These are phyloP conservation scores for Paecilomyces fulvus DNA, from an alignment of 2,329 filamentous ascomycete genomes.

Conservation along the genomic window DNA sequence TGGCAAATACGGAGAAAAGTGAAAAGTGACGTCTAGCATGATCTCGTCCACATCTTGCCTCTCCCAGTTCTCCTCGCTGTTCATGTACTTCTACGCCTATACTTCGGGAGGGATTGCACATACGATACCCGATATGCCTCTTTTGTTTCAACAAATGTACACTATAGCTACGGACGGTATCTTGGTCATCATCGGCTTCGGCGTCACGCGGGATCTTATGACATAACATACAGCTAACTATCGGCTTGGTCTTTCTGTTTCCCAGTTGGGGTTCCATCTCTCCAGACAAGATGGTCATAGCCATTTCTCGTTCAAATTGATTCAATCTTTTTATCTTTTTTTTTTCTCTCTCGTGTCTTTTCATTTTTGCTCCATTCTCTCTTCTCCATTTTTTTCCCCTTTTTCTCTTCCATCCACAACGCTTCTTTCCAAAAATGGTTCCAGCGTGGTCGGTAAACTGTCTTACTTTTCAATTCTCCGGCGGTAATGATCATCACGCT, in stretches of 20 bases:
- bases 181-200: slow-evolving; percentile 14
- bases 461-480: neutral
- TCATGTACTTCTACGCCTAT: neutral
- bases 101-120: neutral
- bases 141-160: slow-evolving; percentile 16
- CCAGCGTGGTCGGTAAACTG: neutral
- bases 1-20: slow-evolving; percentile 45
- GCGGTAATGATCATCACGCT: neutral
- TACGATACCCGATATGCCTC: slow-evolving; percentile 16
- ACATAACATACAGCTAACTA: neutral
- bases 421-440: neutral
- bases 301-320: neutral
- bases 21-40: slow-evolving; percentile 8
- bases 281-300: neutral
- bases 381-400: slow-evolving; percentile 1
- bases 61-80: neutral
- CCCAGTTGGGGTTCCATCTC: neutral
- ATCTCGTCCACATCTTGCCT: neutral
- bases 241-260: neutral
- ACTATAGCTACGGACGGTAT: slow-evolving; percentile 15
- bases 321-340: neutral
- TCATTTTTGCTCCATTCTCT: slow-evolving; percentile 6
- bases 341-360: slow-evolving; percentile 3
- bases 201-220: slow-evolving; percentile 9
- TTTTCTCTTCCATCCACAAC: neutral